Percentiles rank a stretch among this genome's conserved stretches.
Evolutionary conservation across 148 eudicot species (phyloP).

Genomic region (Dianthus caryophyllus): DNA sequence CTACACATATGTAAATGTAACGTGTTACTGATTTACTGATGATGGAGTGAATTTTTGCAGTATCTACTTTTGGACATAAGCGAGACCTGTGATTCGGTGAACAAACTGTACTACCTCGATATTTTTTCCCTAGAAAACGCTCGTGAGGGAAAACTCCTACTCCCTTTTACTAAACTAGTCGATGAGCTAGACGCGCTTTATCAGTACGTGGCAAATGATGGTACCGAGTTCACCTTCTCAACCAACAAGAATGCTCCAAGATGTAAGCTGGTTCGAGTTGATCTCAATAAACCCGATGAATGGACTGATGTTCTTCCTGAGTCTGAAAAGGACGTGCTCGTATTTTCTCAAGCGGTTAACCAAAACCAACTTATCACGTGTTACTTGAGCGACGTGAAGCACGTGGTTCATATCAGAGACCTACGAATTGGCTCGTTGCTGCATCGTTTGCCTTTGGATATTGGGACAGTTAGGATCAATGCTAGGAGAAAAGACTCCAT

Average conservation of each 20-base stretch:
- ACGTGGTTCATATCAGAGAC: slow-evolving; percentile 71
- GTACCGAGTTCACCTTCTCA: slow-evolving; percentile 59
- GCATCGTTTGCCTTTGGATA: slow-evolving; percentile 65
- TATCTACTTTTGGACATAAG: slow-evolving; percentile 53
- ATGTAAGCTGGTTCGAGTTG: slow-evolving; percentile 65
- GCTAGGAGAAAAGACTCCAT: slow-evolving; percentile 55
- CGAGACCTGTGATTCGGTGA: slow-evolving; percentile 64
- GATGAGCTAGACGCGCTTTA: slow-evolving; percentile 73
- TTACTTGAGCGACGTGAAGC: slow-evolving; percentile 82
- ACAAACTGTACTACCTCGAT: slow-evolving; percentile 73
- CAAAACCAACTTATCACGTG: slow-evolving; percentile 52
- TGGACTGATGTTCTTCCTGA: slow-evolving; percentile 69
- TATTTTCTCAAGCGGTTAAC: slow-evolving; percentile 55
- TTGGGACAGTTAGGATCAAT: slow-evolving; percentile 67
- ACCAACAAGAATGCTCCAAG: slow-evolving; percentile 89
- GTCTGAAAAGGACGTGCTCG: slow-evolving; percentile 69
- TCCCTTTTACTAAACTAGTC: slow-evolving; percentile 70
- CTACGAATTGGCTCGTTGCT: slow-evolving; percentile 48
- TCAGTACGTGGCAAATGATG: slow-evolving; percentile 60
- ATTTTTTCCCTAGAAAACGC: slow-evolving; percentile 43
- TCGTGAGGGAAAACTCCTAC: slow-evolving; percentile 30
- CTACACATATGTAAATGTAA: no score
- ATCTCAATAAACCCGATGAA: slow-evolving; percentile 45
- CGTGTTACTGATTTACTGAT: neutral
- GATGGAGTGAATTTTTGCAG: no score